phyloP scores from a whole-genome alignment of 768 basidiomycete genomes.

The Rhodotorula toruloides region DNA sequence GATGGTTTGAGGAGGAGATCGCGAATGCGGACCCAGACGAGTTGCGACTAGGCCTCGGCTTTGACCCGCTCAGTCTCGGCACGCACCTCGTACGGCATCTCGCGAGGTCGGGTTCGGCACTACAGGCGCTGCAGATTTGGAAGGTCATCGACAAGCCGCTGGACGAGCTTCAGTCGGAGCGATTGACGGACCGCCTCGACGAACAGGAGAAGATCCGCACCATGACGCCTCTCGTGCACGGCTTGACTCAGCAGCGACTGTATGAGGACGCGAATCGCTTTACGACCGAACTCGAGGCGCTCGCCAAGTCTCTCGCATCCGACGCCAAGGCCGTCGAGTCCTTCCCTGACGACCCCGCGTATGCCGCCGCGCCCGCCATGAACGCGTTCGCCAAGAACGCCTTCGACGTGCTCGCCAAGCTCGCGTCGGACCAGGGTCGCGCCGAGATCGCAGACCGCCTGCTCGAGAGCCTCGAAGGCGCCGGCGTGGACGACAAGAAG shows the following conservation, averaged over 20 bases:
- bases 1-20: slow-evolving; percentile 1
- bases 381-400: neutral
- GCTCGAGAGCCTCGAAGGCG: slow-evolving; percentile 1
- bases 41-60: too few relatives aligned
- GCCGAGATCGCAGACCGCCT: neutral
- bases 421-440: slow-evolving; percentile 21
- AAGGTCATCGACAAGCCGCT: neutral
- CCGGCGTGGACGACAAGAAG: neutral
- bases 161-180: neutral
- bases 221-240: slow-evolving; percentile 20
- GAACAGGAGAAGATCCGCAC: neutral
- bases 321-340: neutral
- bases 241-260: slow-evolving; percentile 8
- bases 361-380: too few relatives aligned
- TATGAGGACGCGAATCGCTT: slow-evolving; percentile 19
- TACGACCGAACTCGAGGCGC: neutral
- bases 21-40: neutral
- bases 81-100: slow-evolving; percentile 8
- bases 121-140: neutral
- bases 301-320: neutral
- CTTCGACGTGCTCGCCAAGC: slow-evolving; percentile 9
- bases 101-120: neutral
- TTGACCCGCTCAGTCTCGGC: too few relatives aligned
- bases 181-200: too few relatives aligned
- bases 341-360: neutral